Evolutionary conservation across 306 rosid species (phyloP).

Genomic region (Hippophae gyantsensis): DNA sequence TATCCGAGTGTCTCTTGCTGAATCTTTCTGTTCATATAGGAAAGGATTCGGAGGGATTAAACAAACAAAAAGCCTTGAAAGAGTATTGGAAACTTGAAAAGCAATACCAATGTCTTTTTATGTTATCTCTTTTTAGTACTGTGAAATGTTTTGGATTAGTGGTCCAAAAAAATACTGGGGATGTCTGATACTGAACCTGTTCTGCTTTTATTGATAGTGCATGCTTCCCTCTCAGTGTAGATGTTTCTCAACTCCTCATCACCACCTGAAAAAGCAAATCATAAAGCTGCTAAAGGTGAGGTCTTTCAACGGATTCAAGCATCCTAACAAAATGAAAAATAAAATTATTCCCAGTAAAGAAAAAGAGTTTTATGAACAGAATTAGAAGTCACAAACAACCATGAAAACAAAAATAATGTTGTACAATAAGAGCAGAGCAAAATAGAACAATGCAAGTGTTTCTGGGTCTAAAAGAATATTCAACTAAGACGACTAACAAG

Average conservation of each 20-base stretch:
- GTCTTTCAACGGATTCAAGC: slow-evolving; percentile 45
- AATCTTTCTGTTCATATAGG: slow-evolving; percentile 51
- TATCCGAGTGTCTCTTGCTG: slow-evolving; percentile 58
- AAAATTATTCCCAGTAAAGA: not conserved
- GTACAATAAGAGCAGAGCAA: slow-evolving; percentile 19
- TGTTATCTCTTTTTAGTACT: slow-evolving; percentile 16
- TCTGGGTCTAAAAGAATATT: not conserved
- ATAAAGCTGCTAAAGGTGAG: slow-evolving; percentile 56
- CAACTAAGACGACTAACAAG: slow-evolving; percentile 5
- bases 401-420: slow-evolving; percentile 13
- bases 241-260: slow-evolving; percentile 81
- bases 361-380: not conserved
- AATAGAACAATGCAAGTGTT: slow-evolving; percentile 19
- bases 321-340: slow-evolving; percentile 6
- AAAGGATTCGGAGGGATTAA: slow-evolving; percentile 7
- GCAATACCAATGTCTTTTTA: slow-evolving; percentile 17
- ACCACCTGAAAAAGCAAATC: slow-evolving; percentile 60
- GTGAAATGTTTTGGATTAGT: slow-evolving; percentile 38
- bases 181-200: slow-evolving; percentile 66
- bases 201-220: slow-evolving; percentile 82
- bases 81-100: slow-evolving; percentile 20
- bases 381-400: slow-evolving; percentile 3
- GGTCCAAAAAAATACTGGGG: slow-evolving; percentile 50
- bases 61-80: not conserved
- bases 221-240: slow-evolving; percentile 65